Conservation (phyloP, 345 rosid genomes). For the Acer yangbiense region DNA sequence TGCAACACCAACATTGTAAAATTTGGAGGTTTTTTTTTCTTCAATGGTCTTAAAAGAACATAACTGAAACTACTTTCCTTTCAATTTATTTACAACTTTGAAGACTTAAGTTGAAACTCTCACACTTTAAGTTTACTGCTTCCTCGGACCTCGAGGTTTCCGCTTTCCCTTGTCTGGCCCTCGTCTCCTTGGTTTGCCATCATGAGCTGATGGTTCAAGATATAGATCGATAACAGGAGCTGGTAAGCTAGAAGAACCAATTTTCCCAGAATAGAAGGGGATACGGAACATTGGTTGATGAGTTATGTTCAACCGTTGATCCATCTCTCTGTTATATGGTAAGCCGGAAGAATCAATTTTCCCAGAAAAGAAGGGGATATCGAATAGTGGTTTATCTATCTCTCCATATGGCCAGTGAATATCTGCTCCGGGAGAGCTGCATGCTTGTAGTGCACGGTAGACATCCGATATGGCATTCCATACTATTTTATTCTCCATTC, state of each 20-base stretch:
- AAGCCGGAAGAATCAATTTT: background rate
- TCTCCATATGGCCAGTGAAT: background rate
- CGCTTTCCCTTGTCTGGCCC: background rate
- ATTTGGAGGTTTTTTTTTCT: background rate
- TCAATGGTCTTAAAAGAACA: constrained; percentile 2
- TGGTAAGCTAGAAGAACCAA: background rate
- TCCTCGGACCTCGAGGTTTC: background rate
- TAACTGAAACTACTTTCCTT: background rate
- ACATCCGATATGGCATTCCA: background rate
- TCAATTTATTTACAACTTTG: background rate
- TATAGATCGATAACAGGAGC: background rate
- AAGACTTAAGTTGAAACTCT: background rate
- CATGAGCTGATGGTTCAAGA: background rate
- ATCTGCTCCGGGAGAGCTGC: background rate
- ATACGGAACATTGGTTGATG: background rate
- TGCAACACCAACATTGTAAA: background rate
- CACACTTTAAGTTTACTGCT: background rate
- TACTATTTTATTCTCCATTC: background rate
- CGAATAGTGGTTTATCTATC: too few relatives aligned
- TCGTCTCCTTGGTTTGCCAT: background rate
- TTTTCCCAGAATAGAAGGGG: background rate
- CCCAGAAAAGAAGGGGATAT: background rate
- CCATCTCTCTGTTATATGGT: background rate
- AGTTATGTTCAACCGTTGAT: background rate
- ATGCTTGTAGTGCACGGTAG: constrained; percentile 1